phyloP scores from a whole-genome alignment of 2,329 filamentous ascomycete genomes.

The Neurospora crassa region DNA sequence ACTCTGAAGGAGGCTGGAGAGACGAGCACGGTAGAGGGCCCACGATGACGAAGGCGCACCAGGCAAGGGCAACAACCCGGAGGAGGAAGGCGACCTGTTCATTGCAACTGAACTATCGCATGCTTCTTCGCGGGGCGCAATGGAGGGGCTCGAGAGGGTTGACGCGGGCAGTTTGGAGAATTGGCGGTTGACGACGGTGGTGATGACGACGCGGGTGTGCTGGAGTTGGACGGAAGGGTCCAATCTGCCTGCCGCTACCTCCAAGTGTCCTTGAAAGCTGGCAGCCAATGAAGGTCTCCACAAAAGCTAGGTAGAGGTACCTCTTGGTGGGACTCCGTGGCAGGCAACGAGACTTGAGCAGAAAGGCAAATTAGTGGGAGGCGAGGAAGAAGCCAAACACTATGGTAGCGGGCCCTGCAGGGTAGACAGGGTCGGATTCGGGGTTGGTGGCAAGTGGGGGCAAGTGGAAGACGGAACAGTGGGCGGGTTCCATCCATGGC shows the following conservation, averaged over 20 bases:
- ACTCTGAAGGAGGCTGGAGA: conserved; percentile 54
- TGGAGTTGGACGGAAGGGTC: neutral
- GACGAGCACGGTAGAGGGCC: conserved; percentile 59
- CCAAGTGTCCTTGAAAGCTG: neutral
- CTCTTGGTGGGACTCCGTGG: neutral
- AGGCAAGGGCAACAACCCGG: conserved; percentile 45
- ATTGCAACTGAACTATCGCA: conserved; percentile 20
- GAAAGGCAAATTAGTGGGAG: neutral
- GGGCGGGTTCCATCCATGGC: neutral
- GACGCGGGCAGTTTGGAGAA: no score
- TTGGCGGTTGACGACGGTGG: neutral
- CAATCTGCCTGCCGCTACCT: neutral
- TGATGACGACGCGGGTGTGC: neutral
- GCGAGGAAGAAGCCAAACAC: neutral
- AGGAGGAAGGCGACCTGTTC: conserved; percentile 30
- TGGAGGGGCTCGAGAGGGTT: neutral
- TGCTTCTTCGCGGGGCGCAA: neutral
- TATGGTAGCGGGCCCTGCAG: neutral
- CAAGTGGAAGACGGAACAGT: neutral
- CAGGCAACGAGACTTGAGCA: neutral
- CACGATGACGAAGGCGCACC: conserved; percentile 57
- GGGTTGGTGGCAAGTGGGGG: neutral
- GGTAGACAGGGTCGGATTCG: neutral
- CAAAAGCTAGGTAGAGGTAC: neutral
- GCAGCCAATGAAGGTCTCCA: neutral